Conservation (phyloP, 345 rosid genomes). For the Xanthoceras sorbifolium region DNA sequence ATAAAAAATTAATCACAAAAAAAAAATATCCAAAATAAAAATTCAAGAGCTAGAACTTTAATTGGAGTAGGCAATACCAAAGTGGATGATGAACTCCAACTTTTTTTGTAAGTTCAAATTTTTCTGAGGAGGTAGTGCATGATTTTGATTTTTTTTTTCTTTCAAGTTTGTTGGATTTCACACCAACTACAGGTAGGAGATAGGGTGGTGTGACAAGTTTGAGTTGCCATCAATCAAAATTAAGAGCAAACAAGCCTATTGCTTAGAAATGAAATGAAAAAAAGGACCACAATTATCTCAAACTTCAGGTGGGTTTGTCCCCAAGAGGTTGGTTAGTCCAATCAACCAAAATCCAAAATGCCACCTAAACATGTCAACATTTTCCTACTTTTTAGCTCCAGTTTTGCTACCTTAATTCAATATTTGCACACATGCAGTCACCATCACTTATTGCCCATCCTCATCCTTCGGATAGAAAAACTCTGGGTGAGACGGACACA, state of each 20-base stretch:
- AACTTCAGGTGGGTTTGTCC: slow-evolving; percentile 49
- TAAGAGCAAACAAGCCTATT: slow-evolving; percentile 14
- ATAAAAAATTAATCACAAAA: too few relatives aligned
- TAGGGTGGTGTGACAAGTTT: slow-evolving; percentile 37
- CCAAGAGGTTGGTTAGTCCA: slow-evolving; percentile 43
- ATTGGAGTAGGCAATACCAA: too few relatives aligned
- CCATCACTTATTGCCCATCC: not conserved
- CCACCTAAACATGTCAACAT: slow-evolving; percentile 15
- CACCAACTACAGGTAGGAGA: slow-evolving; percentile 35
- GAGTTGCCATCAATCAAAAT: slow-evolving; percentile 18
- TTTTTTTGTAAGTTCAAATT: too few relatives aligned
- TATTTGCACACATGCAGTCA: not conserved
- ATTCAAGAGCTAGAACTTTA: rapidly evolving
- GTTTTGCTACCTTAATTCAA: not conserved
- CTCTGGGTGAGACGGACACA: too few relatives aligned
- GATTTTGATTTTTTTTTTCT: too few relatives aligned
- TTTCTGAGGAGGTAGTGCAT: too few relatives aligned
- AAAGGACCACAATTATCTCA: slow-evolving; percentile 31
- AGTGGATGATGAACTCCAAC: too few relatives aligned
- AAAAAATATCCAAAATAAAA: too few relatives aligned
- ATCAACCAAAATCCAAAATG: slow-evolving; percentile 18
- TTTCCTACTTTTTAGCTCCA: not conserved
- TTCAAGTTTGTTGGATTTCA: slow-evolving; percentile 6
- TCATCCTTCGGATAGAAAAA: too few relatives aligned
- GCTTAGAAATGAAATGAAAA: slow-evolving; percentile 2